Base-by-base conservation (phyloP, 2,329 filamentous ascomycete species). In the Colletotrichum eleusines region DNA sequence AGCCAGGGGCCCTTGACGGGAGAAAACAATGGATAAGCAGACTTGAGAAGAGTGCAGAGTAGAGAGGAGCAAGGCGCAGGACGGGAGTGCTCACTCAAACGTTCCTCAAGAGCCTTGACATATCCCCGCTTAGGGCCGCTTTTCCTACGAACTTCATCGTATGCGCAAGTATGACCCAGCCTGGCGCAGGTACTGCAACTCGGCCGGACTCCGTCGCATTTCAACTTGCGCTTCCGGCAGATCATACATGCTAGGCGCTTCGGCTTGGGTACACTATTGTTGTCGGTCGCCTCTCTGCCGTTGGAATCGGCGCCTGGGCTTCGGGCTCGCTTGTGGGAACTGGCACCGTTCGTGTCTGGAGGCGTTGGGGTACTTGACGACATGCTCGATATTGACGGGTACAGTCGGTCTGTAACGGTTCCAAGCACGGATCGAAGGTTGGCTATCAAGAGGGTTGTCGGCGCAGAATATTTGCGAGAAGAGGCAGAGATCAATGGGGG, bases 241-340 rank as follows among this genome's bases (percentile, higher is more conserved):
- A 98, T 91, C 78, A 97, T 93, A 80, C 96, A 99, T 46, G 96
- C 96, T 76, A 98, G 92, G 75, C 95, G 90, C 85, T 98, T 98
- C n/a, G 91, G 91, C 77, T 93, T 93, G 60, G 92, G 91, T 28
- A 94, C 85, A 75, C 81, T 85, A 59, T 83, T 80, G 73, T 90
- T 90, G 75, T 87, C 86, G 72, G 81, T 77, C 68, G 80, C 80
- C 71, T 85, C 83, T 70, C 83, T 82, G 66, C 79, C 77, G 67
- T 77, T 74, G 72, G 78, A 76, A 70, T 82, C 81, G 66, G 79
- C 78, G 58, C 81, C 75, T 46, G 70, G 73, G 51, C 69, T 74
- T 23, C 67, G 63, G 46, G 73, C 48, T 9, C 70, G 69, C 62
- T 73, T 70, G 42, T 73, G 69, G 20, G 68, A 62, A 50, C 64